A percentile compares a stretch with the other conserved stretches of the same genome.
Conservation (phyloP, 2,329 filamentous ascomycete species). For the Claviceps quebecensis region DNA sequence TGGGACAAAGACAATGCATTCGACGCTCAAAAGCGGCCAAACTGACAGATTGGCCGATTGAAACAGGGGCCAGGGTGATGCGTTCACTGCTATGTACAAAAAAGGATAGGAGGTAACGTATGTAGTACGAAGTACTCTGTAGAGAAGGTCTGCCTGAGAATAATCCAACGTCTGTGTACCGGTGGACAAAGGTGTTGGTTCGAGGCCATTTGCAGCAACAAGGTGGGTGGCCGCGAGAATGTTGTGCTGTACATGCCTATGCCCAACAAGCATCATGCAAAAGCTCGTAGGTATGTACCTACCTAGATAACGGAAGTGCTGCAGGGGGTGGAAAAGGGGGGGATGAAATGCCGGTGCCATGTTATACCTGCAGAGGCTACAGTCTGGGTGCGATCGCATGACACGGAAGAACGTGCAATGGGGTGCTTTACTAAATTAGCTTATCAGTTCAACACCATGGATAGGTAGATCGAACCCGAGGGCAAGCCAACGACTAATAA, state of each 20-base stretch:
- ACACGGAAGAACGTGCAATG: neutral
- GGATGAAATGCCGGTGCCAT: neutral
- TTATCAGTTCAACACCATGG: neutral
- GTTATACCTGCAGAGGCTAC: too few relatives aligned
- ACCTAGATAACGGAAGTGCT: neutral
- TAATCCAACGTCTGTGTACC: constrained; percentile 3
- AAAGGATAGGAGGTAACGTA: neutral
- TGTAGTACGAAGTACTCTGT: neutral
- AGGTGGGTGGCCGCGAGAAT: neutral
- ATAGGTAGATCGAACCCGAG: neutral
- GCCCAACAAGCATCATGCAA: neutral
- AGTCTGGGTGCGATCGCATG: neutral
- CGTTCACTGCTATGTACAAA: constrained; percentile 2
- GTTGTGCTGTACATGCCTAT: neutral
- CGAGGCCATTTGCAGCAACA: neutral
- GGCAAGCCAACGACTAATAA: too few relatives aligned
- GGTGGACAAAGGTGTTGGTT: neutral
- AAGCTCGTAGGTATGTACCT: neutral
- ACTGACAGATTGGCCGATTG: constrained; percentile 12
- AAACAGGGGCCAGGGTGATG: constrained; percentile 11
- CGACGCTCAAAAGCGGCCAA: constrained; percentile 10
- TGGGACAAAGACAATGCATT: constrained; percentile 8
- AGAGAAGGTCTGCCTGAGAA: too few relatives aligned
- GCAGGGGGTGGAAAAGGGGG: neutral
- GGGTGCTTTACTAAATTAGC: neutral